Evolutionary conservation across 2,329 filamentous ascomycete species (phyloP).

Genomic region (Aspergillus aculeatus): DNA sequence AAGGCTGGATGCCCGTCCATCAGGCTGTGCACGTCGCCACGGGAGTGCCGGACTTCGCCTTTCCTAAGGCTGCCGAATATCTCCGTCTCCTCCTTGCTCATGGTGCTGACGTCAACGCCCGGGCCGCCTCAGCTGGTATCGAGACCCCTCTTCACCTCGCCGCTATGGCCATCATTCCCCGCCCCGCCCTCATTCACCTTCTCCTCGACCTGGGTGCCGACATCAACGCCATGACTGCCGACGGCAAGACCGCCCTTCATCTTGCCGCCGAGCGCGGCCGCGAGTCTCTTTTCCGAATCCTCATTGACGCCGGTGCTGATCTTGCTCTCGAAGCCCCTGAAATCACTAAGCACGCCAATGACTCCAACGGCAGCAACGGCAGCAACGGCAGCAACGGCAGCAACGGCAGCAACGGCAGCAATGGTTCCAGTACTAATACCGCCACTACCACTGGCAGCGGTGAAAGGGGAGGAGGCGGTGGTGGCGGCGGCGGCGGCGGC

Average conservation of each 20-base stretch:
- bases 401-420: too few relatives aligned
- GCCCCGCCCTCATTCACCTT: conserved; percentile 19
- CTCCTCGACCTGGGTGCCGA: conserved; percentile 24
- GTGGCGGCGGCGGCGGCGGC: too few relatives aligned
- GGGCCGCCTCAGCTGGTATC: neutral
- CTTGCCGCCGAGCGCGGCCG: conserved; percentile 29
- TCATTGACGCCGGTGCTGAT: conserved; percentile 29
- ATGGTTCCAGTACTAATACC: too few relatives aligned
- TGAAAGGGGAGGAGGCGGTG: neutral
- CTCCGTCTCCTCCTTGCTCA: conserved; percentile 22
- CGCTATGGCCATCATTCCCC: conserved; percentile 18
- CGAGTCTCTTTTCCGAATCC: conserved; percentile 22
- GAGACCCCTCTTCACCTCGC: conserved; percentile 33
- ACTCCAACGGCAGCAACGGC: conserved; percentile 1
- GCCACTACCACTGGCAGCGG: neutral
- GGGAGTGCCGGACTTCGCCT: conserved; percentile 17
- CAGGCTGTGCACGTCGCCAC: conserved; percentile 22
- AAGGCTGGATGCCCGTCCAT: conserved; percentile 29
- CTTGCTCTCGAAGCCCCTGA: conserved; percentile 16
- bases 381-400: too few relatives aligned
- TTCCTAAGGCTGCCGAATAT: conserved; percentile 24
- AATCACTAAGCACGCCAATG: conserved; percentile 6
- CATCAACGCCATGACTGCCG: conserved; percentile 17
- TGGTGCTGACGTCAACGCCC: conserved; percentile 27
- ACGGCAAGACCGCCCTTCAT: conserved; percentile 27